These are phyloP conservation scores for Trypanosoma cruzi DNA, from an alignment of 208 protist genomes.

Conservation along the genomic window DNA sequence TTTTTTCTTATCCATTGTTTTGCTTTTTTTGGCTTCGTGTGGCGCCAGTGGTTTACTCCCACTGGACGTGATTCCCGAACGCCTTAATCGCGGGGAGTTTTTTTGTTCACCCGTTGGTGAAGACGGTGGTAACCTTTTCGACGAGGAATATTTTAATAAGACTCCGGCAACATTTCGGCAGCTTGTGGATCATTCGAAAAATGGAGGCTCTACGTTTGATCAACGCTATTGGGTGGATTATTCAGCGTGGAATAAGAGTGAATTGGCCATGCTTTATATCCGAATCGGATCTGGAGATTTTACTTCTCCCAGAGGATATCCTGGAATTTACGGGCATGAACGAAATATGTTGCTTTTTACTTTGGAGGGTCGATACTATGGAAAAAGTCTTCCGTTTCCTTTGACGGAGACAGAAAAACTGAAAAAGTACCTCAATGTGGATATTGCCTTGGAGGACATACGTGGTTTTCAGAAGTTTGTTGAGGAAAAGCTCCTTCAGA, in stretches of 20 bases:
- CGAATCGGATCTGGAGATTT: slow-evolving; percentile 24
- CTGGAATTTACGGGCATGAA: slow-evolving; percentile 31
- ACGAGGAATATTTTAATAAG: slow-evolving; percentile 22
- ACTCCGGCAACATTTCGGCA: slow-evolving; percentile 32
- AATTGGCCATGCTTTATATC: slow-evolving; percentile 38
- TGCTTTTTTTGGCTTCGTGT: too few species aligned
- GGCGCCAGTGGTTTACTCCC: too few species aligned
- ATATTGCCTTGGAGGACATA: slow-evolving; percentile 42
- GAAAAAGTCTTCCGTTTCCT: slow-evolving; percentile 34
- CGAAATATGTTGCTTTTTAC: slow-evolving; percentile 31
- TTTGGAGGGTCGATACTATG: slow-evolving; percentile 54
- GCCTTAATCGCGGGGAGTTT: too few species aligned
- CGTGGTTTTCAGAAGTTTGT: slow-evolving; percentile 32
- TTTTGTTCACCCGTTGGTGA: too few species aligned
- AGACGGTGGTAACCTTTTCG: too few species aligned
- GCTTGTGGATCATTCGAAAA: slow-evolving; percentile 28
- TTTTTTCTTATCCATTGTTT: too few species aligned
- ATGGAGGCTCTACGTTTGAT: slow-evolving; percentile 24
- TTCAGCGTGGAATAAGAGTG: slow-evolving; percentile 19
- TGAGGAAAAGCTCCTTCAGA: slow-evolving; percentile 27
- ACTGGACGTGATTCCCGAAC: too few species aligned
- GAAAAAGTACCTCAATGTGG: slow-evolving; percentile 31
- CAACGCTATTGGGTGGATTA: slow-evolving; percentile 45
- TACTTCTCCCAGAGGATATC: slow-evolving; percentile 32
- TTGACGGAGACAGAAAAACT: slow-evolving; percentile 29